Base-by-base conservation (phyloP, 2,329 filamentous ascomycete species). In the Ophiocordyceps robertsii region DNA sequence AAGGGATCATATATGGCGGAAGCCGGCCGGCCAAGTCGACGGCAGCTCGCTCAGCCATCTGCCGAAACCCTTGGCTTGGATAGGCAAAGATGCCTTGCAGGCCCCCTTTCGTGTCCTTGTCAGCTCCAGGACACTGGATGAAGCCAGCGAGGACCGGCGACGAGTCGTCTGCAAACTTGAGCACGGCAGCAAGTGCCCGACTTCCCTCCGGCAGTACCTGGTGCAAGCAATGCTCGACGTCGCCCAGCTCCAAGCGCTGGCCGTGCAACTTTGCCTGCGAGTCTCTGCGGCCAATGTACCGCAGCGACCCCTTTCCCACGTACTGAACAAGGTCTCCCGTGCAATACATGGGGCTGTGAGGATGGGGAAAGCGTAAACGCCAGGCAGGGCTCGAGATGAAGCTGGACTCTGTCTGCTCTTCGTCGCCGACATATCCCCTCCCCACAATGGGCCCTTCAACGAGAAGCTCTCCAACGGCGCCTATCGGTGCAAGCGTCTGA, bases 401-500 rank as follows among this genome's bases (percentile, higher is more conserved):
- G 2, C 45, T 45, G 6, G 43, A 10, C 46, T 55, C 43, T 58
- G 66, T 59, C n/a, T 46, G 44, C 9, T 43, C 42, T 35, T 51
- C 13, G 19, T 58, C 53, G 41, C 68, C 65, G n/a, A 72, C 53
- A 43, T 75, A 76, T 30, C 70, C 69, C 38, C 63, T 56, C 16
- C 65, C 69, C 9, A 75, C 63, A 2, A 64, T 61, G 2, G 69
- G 69, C 1, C 66, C 65, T 40, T 61, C 60, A 33, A 68, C 47
- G 8, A 62, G 46, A 14, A 64, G 52, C 46, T 64, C 61, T 4
- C 58, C 58, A 8, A 52, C 30, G 6, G 42, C 46, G 0, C 57
- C 56, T 2, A 57, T 37, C 2, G 57, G 56, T 1, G 47, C 43
- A 6, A 57, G 50, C 9, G 38, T 40, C n/a, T 52, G 24, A 29